Evolutionary conservation across 2,329 filamentous ascomycete genomes (phyloP).

Genomic region (Cryphonectria nitschkei): DNA sequence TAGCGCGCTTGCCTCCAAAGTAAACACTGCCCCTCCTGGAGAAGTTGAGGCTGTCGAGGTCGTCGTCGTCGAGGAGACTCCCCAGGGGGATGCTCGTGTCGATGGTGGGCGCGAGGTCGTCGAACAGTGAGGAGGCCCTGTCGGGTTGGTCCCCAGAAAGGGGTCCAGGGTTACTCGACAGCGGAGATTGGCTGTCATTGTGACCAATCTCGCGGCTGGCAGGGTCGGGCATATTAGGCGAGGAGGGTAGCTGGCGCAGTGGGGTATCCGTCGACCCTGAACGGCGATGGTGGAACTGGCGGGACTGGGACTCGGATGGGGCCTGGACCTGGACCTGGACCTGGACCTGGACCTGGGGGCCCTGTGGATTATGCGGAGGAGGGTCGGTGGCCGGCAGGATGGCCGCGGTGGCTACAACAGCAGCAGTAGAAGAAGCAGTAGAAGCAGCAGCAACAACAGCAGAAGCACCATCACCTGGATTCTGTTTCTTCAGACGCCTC

Average conservation of each 20-base stretch:
- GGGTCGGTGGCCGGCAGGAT: background rate
- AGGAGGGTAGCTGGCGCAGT: slow-evolving; percentile 20
- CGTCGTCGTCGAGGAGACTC: slow-evolving; percentile 61
- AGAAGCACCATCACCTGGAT: slow-evolving; percentile 39
- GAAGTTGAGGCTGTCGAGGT: slow-evolving; percentile 61
- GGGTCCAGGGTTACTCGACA: slow-evolving; percentile 33
- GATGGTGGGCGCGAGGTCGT: slow-evolving; percentile 52
- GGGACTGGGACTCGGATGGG: slow-evolving; percentile 10
- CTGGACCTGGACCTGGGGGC: background rate
- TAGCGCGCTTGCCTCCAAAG: slow-evolving; percentile 53
- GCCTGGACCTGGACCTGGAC: background rate
- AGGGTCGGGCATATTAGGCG: slow-evolving; percentile 23
- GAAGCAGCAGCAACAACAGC: slow-evolving; percentile 3
- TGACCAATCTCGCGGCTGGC: slow-evolving; percentile 25
- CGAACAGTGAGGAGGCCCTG: slow-evolving; percentile 35
- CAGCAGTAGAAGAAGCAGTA: slow-evolving; percentile 36
- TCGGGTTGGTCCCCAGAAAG: slow-evolving; percentile 32
- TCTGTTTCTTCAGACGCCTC: slow-evolving; percentile 28
- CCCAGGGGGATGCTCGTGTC: slow-evolving; percentile 61
- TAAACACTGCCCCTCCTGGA: slow-evolving; percentile 68
- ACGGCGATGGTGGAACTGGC: slow-evolving; percentile 18
- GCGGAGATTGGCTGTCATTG: slow-evolving; percentile 28
- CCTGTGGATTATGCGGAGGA: background rate
- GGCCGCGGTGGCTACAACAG: slow-evolving; percentile 39
- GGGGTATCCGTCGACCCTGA: slow-evolving; percentile 14